Evolutionary conservation across 1,139 yeast species (phyloP).

Genomic region (Diutina mesorugosa): DNA sequence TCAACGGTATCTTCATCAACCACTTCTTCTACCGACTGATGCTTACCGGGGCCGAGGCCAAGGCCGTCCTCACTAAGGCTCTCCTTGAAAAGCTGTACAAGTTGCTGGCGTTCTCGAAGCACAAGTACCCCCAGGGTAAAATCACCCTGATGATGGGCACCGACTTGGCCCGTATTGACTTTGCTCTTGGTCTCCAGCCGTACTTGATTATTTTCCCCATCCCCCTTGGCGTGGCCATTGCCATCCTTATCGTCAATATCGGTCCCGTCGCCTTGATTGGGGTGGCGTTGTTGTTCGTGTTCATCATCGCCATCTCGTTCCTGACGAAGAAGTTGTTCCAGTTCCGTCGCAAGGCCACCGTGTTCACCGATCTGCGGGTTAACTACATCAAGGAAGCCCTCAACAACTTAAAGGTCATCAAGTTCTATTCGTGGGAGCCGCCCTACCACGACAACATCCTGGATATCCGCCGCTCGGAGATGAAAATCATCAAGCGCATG

Average conservation of each 20-base stretch:
- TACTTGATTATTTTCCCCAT: constrained; percentile 50
- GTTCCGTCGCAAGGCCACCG: constrained; percentile 30
- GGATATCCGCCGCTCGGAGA: not conserved
- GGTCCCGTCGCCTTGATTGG: constrained; percentile 70
- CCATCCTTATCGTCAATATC: constrained; percentile 50
- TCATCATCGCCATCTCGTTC: constrained; percentile 16
- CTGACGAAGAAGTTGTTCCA: constrained; percentile 23
- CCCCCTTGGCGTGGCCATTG: constrained; percentile 49
- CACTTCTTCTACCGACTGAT: constrained; percentile 52
- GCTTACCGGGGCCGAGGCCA: constrained; percentile 55
- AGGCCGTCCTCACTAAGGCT: constrained; percentile 55
- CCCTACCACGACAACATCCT: constrained; percentile 1
- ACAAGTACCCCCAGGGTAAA: constrained; percentile 49
- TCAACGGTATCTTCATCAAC: constrained; percentile 12
- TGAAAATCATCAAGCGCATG: not conserved
- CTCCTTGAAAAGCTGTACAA: constrained; percentile 52
- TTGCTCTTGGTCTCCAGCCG: constrained; percentile 63
- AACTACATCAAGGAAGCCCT: constrained; percentile 51
- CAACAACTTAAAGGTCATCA: constrained; percentile 54
- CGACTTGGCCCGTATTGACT: constrained; percentile 68
- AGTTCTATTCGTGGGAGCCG: constrained; percentile 39
- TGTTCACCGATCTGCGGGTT: constrained; percentile 47
- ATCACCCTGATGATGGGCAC: constrained; percentile 68
- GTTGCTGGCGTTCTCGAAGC: constrained; percentile 47
- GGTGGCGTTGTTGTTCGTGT: constrained; percentile 22